Base-by-base conservation (phyloP, 208 protist genomes). In the Wallacemonas sp. region DNA sequence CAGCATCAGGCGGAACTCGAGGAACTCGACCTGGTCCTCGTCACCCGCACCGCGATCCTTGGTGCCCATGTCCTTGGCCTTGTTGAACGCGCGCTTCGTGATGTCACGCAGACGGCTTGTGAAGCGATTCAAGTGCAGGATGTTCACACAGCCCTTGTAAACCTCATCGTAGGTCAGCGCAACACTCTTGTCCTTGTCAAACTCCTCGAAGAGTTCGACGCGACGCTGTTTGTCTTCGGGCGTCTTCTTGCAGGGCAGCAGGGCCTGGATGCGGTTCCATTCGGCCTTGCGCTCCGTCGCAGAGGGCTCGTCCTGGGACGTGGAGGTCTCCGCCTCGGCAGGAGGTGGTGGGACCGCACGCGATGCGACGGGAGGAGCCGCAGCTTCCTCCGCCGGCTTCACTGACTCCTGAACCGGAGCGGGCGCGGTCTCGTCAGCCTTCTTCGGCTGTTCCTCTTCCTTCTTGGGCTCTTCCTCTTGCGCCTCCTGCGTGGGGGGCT, bases 1-100 rank as follows among this genome's bases (percentile, higher is more conserved):
- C 14, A 85, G 67, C 61, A 85, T 66, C 33, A 78, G 44, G 61
- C 76, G 70, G 68, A 85, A 85, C 72, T 85, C 80, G 17, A 72
- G 39, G 38, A 65, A 55, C 72, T 68, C 24, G 5, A 41, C 57
- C 30, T 44, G 12, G 61, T 61, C 54, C 46, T 72, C 63, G 56
- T 69, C 56, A 48, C 14, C 69, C 12, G 19, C 26, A n/a, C 27
- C 48, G 48, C 48, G 48, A 9, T 75, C 52, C 63, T 69, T 66
- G 44, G 5, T 76, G 34, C 66, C 72, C 56, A 70, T 44, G 29
- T 46, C 69, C 49, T 77, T 76, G 23, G 80, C 75, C 49, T 69
- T 77, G 33, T 87, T 67, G 70, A 78, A 87, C 9, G 81, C 81
- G 55, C 81, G 71, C 16, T 41, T 66, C 19, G 65, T 72, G 17